These are phyloP conservation scores for Dentipellis sp. DNA, from an alignment of 768 basidiomycete species.

Conservation along the genomic window DNA sequence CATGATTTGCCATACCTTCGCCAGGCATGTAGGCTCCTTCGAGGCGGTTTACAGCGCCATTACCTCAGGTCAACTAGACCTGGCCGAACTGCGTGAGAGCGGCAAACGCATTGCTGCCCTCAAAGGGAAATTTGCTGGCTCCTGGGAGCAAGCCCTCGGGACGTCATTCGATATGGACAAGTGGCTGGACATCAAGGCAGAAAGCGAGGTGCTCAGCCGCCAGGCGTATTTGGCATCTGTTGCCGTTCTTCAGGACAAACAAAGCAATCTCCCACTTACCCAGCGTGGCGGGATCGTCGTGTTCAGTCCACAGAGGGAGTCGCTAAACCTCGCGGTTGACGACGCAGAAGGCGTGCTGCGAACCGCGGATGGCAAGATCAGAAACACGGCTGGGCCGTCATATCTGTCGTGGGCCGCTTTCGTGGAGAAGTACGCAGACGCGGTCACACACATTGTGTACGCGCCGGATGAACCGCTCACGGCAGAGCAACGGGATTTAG, in stretches of 20 bases:
- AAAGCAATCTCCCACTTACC: slow-evolving; percentile 23
- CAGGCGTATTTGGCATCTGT: slow-evolving; percentile 39
- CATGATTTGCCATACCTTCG: slow-evolving; percentile 64
- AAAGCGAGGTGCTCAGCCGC: slow-evolving; percentile 32
- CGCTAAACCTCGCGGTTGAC: slow-evolving; percentile 56
- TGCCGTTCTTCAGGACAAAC: slow-evolving; percentile 34
- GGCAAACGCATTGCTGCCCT: slow-evolving; percentile 36
- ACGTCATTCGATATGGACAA: slow-evolving; percentile 14
- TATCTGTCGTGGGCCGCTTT: slow-evolving; percentile 40
- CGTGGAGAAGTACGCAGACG: slow-evolving; percentile 24
- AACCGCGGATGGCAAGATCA: slow-evolving; percentile 30
- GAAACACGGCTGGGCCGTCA: slow-evolving; percentile 51
- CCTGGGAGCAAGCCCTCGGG: slow-evolving; percentile 32
- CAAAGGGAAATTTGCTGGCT: slow-evolving; percentile 41
- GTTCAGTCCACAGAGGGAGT: slow-evolving; percentile 48
- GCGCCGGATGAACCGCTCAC: slow-evolving; percentile 11
- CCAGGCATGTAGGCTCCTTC: slow-evolving; percentile 43
- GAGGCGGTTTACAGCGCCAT: slow-evolving; percentile 43
- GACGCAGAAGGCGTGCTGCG: slow-evolving; percentile 37
- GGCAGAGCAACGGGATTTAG: slow-evolving; percentile 1
- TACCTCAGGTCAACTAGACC: slow-evolving; percentile 29
- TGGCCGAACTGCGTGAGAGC: slow-evolving; percentile 32
- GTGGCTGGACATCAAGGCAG: slow-evolving; percentile 30
- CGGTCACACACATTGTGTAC: slow-evolving; percentile 40
- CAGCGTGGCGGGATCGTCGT: slow-evolving; percentile 24